phyloP scores from a whole-genome alignment of 768 basidiomycete genomes.

The Mycena latifolia region DNA sequence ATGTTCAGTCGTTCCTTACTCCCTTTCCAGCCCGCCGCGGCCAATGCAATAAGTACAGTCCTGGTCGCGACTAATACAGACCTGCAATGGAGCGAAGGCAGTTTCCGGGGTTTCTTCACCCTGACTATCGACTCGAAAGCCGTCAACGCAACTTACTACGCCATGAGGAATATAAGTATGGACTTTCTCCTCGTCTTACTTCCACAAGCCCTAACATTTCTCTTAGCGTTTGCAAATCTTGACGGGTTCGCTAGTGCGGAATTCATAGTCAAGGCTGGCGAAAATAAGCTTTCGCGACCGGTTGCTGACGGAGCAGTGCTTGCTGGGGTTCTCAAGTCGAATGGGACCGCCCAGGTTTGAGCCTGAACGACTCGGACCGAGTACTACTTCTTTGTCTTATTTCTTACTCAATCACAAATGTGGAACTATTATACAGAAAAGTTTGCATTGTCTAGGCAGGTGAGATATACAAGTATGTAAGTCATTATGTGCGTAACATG shows the following conservation, averaged over 20 bases:
- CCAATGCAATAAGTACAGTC: constrained; percentile 51
- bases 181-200: constrained; percentile 18
- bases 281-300: constrained; percentile 61
- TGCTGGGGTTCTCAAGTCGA: constrained; percentile 57
- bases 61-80: constrained; percentile 59
- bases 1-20: too few relatives aligned
- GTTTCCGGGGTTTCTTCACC: constrained; percentile 71
- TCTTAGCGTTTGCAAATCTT: constrained; percentile 54
- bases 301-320: constrained; percentile 60
- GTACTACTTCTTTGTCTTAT: not conserved
- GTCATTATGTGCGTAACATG: constrained; percentile 22
- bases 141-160: constrained; percentile 66
- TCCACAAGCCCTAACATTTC: not conserved
- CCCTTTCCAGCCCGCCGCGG: constrained; percentile 53
- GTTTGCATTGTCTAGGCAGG: constrained; percentile 20
- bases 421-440: constrained; percentile 18
- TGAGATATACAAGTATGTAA: constrained; percentile 20
- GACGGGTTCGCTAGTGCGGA: constrained; percentile 59
- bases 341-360: not conserved
- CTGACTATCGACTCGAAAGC: constrained; percentile 59
- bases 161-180: constrained; percentile 62
- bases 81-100: constrained; percentile 72
- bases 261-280: constrained; percentile 56
- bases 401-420: not conserved
- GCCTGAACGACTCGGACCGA: not conserved